Evolutionary conservation across 129 eudicot genomes (phyloP).

Genomic region (Chrysanthemum lavandulifolium): DNA sequence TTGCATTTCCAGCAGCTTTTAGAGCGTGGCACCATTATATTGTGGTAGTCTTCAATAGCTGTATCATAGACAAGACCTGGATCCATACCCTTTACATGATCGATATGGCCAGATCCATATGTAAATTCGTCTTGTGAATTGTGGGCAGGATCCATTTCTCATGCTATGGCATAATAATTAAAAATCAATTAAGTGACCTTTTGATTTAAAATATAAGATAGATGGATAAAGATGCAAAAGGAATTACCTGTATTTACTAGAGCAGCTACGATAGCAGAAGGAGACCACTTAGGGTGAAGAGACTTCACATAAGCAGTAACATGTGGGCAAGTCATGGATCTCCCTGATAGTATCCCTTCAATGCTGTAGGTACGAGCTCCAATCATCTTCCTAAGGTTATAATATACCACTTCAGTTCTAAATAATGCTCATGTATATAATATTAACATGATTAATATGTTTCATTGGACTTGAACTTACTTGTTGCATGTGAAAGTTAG

Average conservation of each 20-base stretch:
- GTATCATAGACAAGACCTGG: conserved; percentile 36
- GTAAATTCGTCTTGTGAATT: conserved; percentile 19
- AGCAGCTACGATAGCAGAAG: too few relatives aligned
- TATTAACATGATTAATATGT: too few relatives aligned
- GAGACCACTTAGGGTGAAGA: too few relatives aligned
- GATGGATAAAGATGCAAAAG: too few relatives aligned
- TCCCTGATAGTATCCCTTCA: too few relatives aligned
- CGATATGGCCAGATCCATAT: conserved; percentile 37
- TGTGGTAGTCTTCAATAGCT: conserved; percentile 15
- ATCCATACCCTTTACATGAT: conserved; percentile 22
- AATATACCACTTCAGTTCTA: not conserved
- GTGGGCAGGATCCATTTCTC: not conserved
- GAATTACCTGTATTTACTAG: too few relatives aligned
- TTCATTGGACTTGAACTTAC: conserved; percentile 18
- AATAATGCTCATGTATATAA: too few relatives aligned
- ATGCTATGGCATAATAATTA: not conserved
- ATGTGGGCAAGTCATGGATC: too few relatives aligned
- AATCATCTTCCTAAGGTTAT: conserved; percentile 33
- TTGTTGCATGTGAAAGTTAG: conserved; percentile 50
- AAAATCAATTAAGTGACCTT: too few relatives aligned
- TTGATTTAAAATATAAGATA: not conserved
- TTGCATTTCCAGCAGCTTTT: not conserved
- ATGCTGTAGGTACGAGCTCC: conserved; percentile 41
- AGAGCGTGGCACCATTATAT: conserved; percentile 1
- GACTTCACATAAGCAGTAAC: too few relatives aligned